phyloP scores from a whole-genome alignment of 805 yeast species.

The Jamesozyma lodderae region DNA sequence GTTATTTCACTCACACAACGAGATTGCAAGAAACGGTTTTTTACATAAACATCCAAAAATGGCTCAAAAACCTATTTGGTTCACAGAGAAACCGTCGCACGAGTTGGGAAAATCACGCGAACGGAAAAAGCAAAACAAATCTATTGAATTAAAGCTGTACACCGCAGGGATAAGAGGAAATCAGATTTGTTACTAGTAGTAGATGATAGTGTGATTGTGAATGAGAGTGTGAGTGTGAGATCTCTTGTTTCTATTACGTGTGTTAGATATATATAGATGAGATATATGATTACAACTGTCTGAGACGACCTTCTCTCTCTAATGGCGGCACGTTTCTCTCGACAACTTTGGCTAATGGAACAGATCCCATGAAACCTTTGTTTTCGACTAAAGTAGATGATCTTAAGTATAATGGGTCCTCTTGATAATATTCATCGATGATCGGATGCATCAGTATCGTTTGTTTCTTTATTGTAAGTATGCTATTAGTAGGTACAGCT shows the following conservation, averaged over 20 bases:
- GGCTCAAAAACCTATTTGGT: neutral
- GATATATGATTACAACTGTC: slow-evolving; percentile 21
- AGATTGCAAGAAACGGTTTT: too few relatives aligned
- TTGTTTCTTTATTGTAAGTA: slow-evolving; percentile 71
- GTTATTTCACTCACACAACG: too few relatives aligned
- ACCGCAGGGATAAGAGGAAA: too few relatives aligned
- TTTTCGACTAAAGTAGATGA: slow-evolving; percentile 76
- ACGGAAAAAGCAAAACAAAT: too few relatives aligned
- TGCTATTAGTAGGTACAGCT: slow-evolving; percentile 88
- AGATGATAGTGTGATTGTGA: too few relatives aligned
- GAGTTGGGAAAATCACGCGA: neutral
- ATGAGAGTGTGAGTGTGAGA: too few relatives aligned
- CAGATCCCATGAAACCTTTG: slow-evolving; percentile 88
- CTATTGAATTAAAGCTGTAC: too few relatives aligned
- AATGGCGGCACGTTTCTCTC: slow-evolving; percentile 61
- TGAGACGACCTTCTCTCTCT: slow-evolving; percentile 63
- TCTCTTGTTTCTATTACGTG: too few relatives aligned
- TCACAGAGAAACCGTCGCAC: neutral
- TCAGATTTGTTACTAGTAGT: too few relatives aligned
- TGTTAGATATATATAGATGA: too few relatives aligned
- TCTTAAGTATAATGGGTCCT: slow-evolving; percentile 57
- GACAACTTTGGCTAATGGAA: slow-evolving; percentile 53
- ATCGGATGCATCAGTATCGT: slow-evolving; percentile 89
- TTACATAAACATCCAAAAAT: neutral
- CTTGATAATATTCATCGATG: slow-evolving; percentile 76